Base-by-base conservation (phyloP, 495 filamentous ascomycete species). In the Achaetomiella virescens region DNA sequence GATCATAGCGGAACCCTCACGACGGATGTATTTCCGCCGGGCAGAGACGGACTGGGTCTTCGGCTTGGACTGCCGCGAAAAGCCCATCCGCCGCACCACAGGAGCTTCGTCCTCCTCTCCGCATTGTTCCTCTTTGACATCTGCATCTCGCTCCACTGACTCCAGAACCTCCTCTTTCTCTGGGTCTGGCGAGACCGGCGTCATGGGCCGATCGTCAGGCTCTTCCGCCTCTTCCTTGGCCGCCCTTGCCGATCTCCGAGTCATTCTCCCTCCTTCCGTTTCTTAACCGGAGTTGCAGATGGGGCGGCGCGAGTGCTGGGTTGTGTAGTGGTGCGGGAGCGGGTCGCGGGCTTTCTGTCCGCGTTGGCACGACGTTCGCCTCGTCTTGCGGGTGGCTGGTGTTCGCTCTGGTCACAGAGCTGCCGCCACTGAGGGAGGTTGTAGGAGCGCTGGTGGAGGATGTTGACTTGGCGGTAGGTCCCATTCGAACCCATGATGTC, bases 351-450 rank as follows among this genome's bases (percentile, higher is more conserved):
- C 48, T 73, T 79, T 56, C 83, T 83, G 52, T 88, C 85, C 57
- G 86, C 86, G 61, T 89, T 69, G 70, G 84, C 73, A n/a, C 93
- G 84, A 58, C 93, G 76, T 68, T 98, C 92, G 45, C 95, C 93
- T 65, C 93, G 81, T 57, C 84, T 85, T n/a, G 95, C 93, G 3
- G 95, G 93, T 1, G 92, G 95, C 63, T 98, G 93, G 64, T 98
- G 90, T 57, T 95, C 89, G 66, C 88, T 88, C 70, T 95, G 89
- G 48, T 96, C 87, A 62, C 90, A 95, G 36, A 97, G 76, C 38
- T 84, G 81, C 59, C 89, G 88, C 93, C 93, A 98, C 69, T 97
- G 90, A 1, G 92, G 92, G 8, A 98, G 77, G 66, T 96, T 98
- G 73, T 97, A 98, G 22, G 89, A 89, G 69, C 95, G 80, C 70